These are phyloP conservation scores for Fraxinus sp. DNA, from an alignment of 305 asterid genomes.

Conservation along the genomic window DNA sequence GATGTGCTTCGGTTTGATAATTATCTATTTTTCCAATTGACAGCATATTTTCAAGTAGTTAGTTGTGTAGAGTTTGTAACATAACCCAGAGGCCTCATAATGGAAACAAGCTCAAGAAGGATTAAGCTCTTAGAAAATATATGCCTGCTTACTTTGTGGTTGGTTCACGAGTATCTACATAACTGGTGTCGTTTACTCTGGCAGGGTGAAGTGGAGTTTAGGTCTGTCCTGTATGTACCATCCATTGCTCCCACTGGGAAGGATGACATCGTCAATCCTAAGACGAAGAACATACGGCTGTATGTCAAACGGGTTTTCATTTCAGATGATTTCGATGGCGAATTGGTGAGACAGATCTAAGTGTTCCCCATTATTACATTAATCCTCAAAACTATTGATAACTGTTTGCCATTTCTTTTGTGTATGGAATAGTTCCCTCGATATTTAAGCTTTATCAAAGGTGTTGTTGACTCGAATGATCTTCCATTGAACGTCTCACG, in stretches of 20 bases:
- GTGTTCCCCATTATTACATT: background rate
- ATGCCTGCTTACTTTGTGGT: background rate
- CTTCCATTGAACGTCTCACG: constrained; percentile 97
- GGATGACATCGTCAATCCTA: constrained; percentile 78
- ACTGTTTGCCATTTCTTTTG: constrained; percentile 16
- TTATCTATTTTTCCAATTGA: constrained; percentile 1
- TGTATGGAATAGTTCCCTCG: constrained; percentile 73
- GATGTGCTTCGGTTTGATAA: background rate
- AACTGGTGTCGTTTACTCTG: constrained; percentile 20
- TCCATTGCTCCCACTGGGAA: constrained; percentile 69
- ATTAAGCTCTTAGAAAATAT: background rate
- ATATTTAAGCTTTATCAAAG: constrained; percentile 92
- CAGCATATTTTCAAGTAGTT: background rate
- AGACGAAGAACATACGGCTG: constrained; percentile 91
- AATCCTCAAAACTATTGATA: background rate
- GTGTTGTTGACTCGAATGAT: constrained; percentile 96
- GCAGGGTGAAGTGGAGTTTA: constrained; percentile 98
- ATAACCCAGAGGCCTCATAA: background rate
- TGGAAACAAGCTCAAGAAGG: no score
- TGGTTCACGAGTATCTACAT: constrained; percentile 7
- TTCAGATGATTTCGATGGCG: constrained; percentile 98
- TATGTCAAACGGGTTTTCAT: constrained; percentile 91
- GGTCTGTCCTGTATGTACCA: constrained; percentile 84
- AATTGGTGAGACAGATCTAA: constrained; percentile 63
- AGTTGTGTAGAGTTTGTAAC: background rate